Percentiles rank a stretch among this genome's conserved stretches.
Conservation (phyloP, 805 yeast species). For the Wickerhamomyces bovis region DNA sequence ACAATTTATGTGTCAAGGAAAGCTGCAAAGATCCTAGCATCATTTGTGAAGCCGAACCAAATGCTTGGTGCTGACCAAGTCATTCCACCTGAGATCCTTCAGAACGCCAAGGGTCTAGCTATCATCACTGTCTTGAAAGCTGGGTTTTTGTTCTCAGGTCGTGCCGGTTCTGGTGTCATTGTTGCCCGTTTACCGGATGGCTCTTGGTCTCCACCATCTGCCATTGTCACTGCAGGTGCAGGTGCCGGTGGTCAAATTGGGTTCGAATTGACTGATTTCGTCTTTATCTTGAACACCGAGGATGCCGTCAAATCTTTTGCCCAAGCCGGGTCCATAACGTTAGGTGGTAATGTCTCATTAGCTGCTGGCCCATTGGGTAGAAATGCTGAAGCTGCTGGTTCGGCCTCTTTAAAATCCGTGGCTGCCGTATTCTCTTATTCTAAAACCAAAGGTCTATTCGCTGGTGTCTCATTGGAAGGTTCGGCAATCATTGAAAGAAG, state of each 20-base stretch:
- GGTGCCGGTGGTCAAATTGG: conserved; percentile 99
- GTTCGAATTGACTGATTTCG: conserved; percentile 93
- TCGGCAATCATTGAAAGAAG: conserved; percentile 95
- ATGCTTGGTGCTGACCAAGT: conserved; percentile 81
- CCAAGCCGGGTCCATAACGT: conserved; percentile 86
- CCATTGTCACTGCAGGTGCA: conserved; percentile 93
- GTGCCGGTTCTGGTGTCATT: conserved; percentile 96
- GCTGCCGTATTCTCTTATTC: conserved; percentile 93
- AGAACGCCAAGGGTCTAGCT: conserved; percentile 90
- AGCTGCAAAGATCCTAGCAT: conserved; percentile 86
- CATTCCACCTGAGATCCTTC: conserved; percentile 82
- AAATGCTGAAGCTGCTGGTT: conserved; percentile 95
- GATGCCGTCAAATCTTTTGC: conserved; percentile 93
- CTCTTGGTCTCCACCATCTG: conserved; percentile 96
- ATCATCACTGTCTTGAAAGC: conserved; percentile 93
- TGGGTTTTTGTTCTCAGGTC: conserved; percentile 90
- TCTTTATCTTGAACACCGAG: conserved; percentile 78
- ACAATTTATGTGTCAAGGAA: conserved; percentile 42
- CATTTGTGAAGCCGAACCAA: conserved; percentile 93
- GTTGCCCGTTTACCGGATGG: conserved; percentile 95
- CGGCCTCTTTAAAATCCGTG: conserved; percentile 80
- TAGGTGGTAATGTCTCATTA: conserved; percentile 91
- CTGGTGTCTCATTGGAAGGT: conserved; percentile 96
- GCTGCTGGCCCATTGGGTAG: conserved; percentile 98
- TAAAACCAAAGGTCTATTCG: conserved; percentile 93